Conservation (phyloP, 257 asterid species). For the Galeopsis tetrahit region DNA sequence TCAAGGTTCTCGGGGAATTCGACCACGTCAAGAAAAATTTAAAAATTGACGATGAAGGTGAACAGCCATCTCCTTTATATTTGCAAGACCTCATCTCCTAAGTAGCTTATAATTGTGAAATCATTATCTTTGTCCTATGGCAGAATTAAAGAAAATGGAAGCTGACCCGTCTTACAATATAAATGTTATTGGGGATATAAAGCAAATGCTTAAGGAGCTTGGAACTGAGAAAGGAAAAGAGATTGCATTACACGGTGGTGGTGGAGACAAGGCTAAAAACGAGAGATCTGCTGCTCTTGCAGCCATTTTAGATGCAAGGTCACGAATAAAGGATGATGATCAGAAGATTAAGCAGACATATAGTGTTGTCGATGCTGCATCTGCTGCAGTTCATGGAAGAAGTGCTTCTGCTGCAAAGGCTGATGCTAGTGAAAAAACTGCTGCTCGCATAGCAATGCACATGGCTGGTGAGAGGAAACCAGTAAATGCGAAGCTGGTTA, state of each 20-base stretch:
- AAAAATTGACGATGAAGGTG: conserved; percentile 94
- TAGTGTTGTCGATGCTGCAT: conserved; percentile 98
- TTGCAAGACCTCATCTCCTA: neutral
- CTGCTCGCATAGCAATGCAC: conserved; percentile 98
- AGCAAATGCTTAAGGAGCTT: conserved; percentile 91
- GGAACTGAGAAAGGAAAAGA: conserved; percentile 94
- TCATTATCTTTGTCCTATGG: conserved; percentile 27
- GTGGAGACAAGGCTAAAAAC: conserved; percentile 84
- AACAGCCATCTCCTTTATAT: conserved; percentile 9
- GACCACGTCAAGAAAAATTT: conserved; percentile 91
- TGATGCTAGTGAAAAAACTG: conserved; percentile 82
- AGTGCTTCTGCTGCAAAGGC: conserved; percentile 95
- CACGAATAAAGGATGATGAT: conserved; percentile 78
- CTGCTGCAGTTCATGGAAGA: conserved; percentile 98
- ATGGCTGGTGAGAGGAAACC: conserved; percentile 96
- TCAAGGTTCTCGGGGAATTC: conserved; percentile 75
- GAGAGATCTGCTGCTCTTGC: conserved; percentile 91
- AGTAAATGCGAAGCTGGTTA: conserved; percentile 89
- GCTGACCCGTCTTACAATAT: conserved; percentile 87
- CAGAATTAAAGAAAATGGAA: conserved; percentile 79
- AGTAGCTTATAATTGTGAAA: conserved; percentile 16
- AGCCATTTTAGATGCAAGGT: conserved; percentile 88
- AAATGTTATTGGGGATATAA: conserved; percentile 81
- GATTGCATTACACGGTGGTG: conserved; percentile 97
- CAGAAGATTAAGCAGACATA: conserved; percentile 63